Evolutionary conservation across 495 filamentous ascomycete species (phyloP).

Genomic region (Saxophila tyrrhenica): DNA sequence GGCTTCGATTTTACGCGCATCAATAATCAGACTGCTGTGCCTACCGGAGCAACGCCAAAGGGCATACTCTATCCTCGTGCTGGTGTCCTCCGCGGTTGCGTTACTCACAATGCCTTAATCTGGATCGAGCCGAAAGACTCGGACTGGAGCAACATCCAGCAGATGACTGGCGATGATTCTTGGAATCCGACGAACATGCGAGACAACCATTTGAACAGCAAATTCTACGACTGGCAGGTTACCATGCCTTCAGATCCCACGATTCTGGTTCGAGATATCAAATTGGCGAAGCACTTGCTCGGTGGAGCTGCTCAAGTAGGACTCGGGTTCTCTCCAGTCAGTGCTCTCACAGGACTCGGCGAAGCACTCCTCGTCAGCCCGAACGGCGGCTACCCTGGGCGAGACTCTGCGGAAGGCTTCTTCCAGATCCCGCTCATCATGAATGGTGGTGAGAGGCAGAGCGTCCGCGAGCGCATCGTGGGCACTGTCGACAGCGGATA

Average conservation of each 20-base stretch:
- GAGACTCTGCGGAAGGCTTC: slow-evolving; percentile 12
- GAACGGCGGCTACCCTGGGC: slow-evolving; percentile 24
- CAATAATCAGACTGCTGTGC: not conserved
- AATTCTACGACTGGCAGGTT: not conserved
- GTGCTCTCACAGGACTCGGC: not conserved
- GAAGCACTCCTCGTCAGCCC: slow-evolving; percentile 34
- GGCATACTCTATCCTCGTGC: slow-evolving; percentile 41
- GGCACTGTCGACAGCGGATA: slow-evolving; percentile 44
- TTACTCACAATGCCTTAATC: slow-evolving; percentile 39
- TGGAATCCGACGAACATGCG: slow-evolving; percentile 41
- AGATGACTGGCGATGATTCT: slow-evolving; percentile 37
- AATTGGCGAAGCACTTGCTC: not conserved
- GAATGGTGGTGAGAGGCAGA: slow-evolving; percentile 36
- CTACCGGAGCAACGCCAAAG: slow-evolving; percentile 9
- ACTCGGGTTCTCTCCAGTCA: not conserved
- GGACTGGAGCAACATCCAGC: slow-evolving; percentile 37
- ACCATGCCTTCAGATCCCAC: not conserved
- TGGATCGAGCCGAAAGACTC: slow-evolving; percentile 32
- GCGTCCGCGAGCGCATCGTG: slow-evolving; percentile 42
- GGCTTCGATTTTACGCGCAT: slow-evolving; percentile 3
- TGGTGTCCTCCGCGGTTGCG: slow-evolving; percentile 39
- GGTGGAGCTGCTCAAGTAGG: not conserved
- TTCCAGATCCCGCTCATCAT: slow-evolving; percentile 44
- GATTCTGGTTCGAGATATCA: not conserved
- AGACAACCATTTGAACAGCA: slow-evolving; percentile 3